phyloP scores from a whole-genome alignment of 768 basidiomycete genomes.

The Cytidiella melzeri region DNA sequence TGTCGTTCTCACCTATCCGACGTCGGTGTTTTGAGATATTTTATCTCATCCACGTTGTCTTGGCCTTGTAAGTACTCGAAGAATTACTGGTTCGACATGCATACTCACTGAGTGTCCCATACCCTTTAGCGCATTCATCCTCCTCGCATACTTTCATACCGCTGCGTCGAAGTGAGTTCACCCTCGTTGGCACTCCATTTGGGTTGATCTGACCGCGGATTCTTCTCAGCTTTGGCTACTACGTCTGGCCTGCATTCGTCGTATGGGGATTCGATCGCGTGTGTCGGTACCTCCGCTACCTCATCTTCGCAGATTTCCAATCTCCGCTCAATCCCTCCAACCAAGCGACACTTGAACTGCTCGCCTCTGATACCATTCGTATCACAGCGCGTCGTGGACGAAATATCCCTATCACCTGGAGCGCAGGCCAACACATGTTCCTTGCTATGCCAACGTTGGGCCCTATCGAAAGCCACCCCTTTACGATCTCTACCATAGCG shows the following conservation, averaged over 20 bases:
- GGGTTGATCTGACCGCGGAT: background rate
- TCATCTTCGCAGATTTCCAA: slow-evolving; percentile 33
- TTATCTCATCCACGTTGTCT: slow-evolving; percentile 19
- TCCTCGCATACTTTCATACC: slow-evolving; percentile 33
- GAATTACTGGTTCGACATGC: background rate
- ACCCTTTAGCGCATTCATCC: slow-evolving; percentile 36
- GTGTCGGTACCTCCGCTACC: slow-evolving; percentile 32
- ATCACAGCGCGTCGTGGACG: slow-evolving; percentile 30
- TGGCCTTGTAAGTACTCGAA: slow-evolving; percentile 20
- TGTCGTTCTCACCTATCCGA: slow-evolving; percentile 36
- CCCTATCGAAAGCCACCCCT: slow-evolving; percentile 43
- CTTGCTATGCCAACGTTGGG: slow-evolving; percentile 40
- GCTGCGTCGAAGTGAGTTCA: slow-evolving; percentile 15
- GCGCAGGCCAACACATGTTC: slow-evolving; percentile 44
- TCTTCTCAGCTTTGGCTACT: slow-evolving; percentile 28
- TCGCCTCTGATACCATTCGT: slow-evolving; percentile 38
- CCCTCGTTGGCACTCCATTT: background rate
- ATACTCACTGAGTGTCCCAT: background rate
- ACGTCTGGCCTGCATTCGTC: slow-evolving; percentile 41
- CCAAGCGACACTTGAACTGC: slow-evolving; percentile 33
- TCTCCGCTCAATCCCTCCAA: slow-evolving; percentile 23
- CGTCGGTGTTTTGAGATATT: slow-evolving; percentile 37
- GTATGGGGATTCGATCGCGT: slow-evolving; percentile 43
- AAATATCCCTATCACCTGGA: slow-evolving; percentile 37
- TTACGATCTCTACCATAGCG: slow-evolving; percentile 39